Base-by-base conservation (phyloP, 2,329 filamentous ascomycete species). In the Hortaea werneckii region DNA sequence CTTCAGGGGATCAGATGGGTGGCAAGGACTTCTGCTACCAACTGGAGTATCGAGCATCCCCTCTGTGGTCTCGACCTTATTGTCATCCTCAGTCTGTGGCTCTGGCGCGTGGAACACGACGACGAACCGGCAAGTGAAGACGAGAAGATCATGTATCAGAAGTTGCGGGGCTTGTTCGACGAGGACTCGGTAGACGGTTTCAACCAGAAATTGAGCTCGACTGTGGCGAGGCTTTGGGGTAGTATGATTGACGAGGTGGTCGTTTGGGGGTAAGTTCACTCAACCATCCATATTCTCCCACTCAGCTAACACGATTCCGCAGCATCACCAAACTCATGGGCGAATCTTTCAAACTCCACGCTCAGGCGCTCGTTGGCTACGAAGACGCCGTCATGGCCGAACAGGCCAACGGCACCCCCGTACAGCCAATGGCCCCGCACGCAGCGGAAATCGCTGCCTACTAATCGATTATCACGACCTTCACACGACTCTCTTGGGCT, bases 101-200 rank as follows among this genome's bases (percentile, higher is more conserved):
- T 98, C 59, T 96, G 95, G 74, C 88, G 89, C 71, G 83, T 98
- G 74, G 92, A 98, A 83, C 89, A 96, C 72, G 92, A 98, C 73
- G 89, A 94, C 54, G 90, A 96, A 72, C 82, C 83, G 27, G 85
- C 87, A 30, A 86, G 81, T 29, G 83, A 85, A 55, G 87, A 94
- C 61, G 87, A 95, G 68, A 69, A 85, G 58, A 76, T 74, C 67
- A 94, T 94, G 87, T 94, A 94, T 69, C 85, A 89, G 73, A 94
- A 94, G 72, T 77, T 96, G 50, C 85, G 88, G 56, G 82, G 82
- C 65, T 74, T 96, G 58, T 94, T 94, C 62, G 87, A 92, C 58
- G 90, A 94, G 62, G 89, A 96, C 61, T 80, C 86, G 45, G 83
- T 90, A 48, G 86, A 94, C 60, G 75, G 80, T 26, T 87, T 87